Evolutionary conservation across 129 eudicot genomes (phyloP).

Genomic region (Saussurea involucrata): DNA sequence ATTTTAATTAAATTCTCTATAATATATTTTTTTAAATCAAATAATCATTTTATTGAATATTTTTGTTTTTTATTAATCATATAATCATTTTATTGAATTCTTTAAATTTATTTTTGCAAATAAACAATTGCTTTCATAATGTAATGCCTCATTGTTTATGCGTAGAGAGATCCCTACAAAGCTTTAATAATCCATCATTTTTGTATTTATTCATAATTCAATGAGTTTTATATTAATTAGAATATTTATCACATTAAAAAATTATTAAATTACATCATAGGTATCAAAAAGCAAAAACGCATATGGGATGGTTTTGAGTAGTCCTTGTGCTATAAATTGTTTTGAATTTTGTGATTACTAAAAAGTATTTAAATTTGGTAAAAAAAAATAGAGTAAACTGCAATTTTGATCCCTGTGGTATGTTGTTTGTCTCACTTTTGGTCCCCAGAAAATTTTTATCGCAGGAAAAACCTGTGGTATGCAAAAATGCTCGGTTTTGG

Average conservation of each 20-base stretch:
- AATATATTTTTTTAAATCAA: neutral
- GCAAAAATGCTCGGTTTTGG: no score
- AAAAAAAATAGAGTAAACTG: no score
- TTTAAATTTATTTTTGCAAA: neutral
- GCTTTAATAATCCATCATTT: constrained; percentile 11
- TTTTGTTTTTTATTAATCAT: neutral
- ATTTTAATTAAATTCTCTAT: no score
- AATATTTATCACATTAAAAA: neutral
- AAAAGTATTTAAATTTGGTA: no score
- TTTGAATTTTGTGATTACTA: neutral
- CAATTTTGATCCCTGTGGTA: no score
- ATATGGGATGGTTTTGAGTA: neutral
- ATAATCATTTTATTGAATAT: neutral
- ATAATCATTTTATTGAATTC: neutral
- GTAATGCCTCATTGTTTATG: constrained; percentile 3
- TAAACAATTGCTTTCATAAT: constrained; percentile 16
- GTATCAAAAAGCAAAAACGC: neutral
- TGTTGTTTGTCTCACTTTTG: no score
- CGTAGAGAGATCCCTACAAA: constrained; percentile 14
- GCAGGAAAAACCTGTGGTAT: no score
- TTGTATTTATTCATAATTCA: constrained; percentile 1
- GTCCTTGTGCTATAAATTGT: neutral
- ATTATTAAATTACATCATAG: neutral
- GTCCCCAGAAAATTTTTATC: no score
- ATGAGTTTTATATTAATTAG: neutral